phyloP scores from a whole-genome alignment of 306 rosid genomes.

The Vachellia collinsii region DNA sequence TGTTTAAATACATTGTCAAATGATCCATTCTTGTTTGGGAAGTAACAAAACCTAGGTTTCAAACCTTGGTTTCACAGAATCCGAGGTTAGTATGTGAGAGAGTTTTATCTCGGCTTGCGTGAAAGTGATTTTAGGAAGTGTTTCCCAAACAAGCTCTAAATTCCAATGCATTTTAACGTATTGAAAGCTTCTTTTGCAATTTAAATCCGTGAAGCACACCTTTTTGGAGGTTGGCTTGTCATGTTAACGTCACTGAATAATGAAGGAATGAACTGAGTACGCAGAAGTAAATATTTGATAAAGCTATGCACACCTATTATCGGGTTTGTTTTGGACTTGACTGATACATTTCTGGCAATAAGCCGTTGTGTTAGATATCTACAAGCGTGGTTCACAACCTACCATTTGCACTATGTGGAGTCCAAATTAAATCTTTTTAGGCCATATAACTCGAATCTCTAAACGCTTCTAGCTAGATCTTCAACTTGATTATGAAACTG shows the following conservation, averaged over 20 bases:
- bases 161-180: too few relatives aligned
- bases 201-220: too few relatives aligned
- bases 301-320: not conserved
- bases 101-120: too few relatives aligned
- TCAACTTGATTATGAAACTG: not conserved
- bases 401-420: not conserved
- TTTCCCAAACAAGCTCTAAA: too few relatives aligned
- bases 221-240: slow-evolving; percentile 6
- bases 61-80: too few relatives aligned
- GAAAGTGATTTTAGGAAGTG: too few relatives aligned
- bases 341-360: not conserved
- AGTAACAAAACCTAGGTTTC: too few relatives aligned
- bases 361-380: not conserved
- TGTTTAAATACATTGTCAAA: too few relatives aligned
- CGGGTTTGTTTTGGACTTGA: slow-evolving; percentile 8
- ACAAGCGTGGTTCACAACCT: not conserved
- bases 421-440: not conserved
- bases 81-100: too few relatives aligned
- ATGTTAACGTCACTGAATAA: slow-evolving; percentile 4
- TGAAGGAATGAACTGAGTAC: not conserved
- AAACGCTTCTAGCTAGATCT: not conserved
- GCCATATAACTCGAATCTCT: not conserved
- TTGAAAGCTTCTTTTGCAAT: too few relatives aligned
- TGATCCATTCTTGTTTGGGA: too few relatives aligned
- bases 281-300: slow-evolving; percentile 14